phyloP scores from a whole-genome alignment of 768 basidiomycete genomes.

The Lactifluus subvellereus region DNA sequence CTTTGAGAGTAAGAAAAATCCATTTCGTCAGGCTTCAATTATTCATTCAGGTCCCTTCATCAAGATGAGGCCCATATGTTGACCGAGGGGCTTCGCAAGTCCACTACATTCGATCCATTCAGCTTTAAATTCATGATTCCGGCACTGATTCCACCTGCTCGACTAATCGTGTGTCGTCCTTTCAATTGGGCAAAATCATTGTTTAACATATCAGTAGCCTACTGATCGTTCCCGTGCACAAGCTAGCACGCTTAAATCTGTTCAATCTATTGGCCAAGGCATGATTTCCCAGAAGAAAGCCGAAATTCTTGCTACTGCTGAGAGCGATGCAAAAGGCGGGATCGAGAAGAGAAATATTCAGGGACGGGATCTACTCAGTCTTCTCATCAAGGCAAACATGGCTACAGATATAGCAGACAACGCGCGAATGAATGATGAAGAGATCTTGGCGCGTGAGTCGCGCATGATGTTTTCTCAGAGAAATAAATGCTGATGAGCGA shows the following conservation, averaged over 20 bases:
- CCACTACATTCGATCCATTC: conserved; percentile 12
- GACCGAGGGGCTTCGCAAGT: conserved; percentile 13
- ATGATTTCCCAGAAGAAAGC: conserved; percentile 33
- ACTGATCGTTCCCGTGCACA: conserved; percentile 6
- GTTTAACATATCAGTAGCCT: conserved; percentile 5
- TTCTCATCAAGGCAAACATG: conserved; percentile 61
- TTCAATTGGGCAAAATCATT: not conserved
- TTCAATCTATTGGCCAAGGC: conserved; percentile 29
- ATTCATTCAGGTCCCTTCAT: conserved; percentile 14
- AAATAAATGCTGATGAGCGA: not conserved
- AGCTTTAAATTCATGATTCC: conserved; percentile 5
- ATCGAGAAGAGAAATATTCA: conserved; percentile 33
- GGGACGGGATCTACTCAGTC: conserved; percentile 51
- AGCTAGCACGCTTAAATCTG: conserved; percentile 1
- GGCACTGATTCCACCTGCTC: conserved; percentile 2
- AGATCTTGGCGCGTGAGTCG: conserved; percentile 50
- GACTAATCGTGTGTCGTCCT: conserved; percentile 12
- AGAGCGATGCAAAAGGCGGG: conserved; percentile 20
- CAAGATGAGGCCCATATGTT: conserved; percentile 1
- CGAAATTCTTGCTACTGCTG: conserved; percentile 30
- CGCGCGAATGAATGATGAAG: conserved; percentile 55
- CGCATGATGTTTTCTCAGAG: not conserved
- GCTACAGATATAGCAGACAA: conserved; percentile 49
- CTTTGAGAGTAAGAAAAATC: not conserved
- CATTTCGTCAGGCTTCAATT: conserved; percentile 12